phyloP scores from a whole-genome alignment of 192 early-diverging fungal species.

The Entomortierella lignicola region DNA sequence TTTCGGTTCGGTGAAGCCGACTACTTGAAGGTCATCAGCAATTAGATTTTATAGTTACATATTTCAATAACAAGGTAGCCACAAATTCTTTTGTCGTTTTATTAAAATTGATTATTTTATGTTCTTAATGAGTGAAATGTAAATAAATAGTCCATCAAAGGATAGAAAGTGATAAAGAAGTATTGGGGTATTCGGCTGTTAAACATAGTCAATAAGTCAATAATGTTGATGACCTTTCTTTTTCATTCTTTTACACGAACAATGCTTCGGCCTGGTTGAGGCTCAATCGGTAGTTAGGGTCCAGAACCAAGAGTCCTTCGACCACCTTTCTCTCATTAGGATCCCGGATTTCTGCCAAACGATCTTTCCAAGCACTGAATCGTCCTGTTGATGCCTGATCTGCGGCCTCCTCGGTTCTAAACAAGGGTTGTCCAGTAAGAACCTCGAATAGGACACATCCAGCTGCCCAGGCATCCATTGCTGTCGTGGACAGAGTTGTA shows the following conservation, averaged over 20 bases:
- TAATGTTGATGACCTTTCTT: neutral
- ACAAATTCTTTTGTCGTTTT: too few species aligned
- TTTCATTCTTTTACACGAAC: constrained; percentile 26
- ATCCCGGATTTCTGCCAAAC: constrained; percentile 32
- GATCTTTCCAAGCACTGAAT: constrained; percentile 55
- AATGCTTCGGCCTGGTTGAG: constrained; percentile 34
- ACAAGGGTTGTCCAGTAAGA: constrained; percentile 42
- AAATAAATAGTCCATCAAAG: too few species aligned
- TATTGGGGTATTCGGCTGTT: neutral
- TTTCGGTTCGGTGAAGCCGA: constrained; percentile 1
- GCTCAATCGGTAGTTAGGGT: constrained; percentile 37
- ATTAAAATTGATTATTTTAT: too few species aligned
- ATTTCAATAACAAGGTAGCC: too few species aligned
- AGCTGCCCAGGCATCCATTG: constrained; percentile 52
- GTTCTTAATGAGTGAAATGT: too few species aligned
- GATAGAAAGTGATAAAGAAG: neutral
- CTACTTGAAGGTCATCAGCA: neutral
- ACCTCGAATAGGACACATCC: constrained; percentile 54
- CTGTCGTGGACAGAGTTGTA: constrained; percentile 31
- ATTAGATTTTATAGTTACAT: too few species aligned
- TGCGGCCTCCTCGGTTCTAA: constrained; percentile 52
- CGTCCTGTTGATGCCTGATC: constrained; percentile 44
- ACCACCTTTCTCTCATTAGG: constrained; percentile 30
- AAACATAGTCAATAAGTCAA: neutral
- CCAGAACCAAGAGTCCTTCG: constrained; percentile 41